Evolutionary conservation across 768 basidiomycete genomes (phyloP).

Genomic region (Lactarius psammicola): DNA sequence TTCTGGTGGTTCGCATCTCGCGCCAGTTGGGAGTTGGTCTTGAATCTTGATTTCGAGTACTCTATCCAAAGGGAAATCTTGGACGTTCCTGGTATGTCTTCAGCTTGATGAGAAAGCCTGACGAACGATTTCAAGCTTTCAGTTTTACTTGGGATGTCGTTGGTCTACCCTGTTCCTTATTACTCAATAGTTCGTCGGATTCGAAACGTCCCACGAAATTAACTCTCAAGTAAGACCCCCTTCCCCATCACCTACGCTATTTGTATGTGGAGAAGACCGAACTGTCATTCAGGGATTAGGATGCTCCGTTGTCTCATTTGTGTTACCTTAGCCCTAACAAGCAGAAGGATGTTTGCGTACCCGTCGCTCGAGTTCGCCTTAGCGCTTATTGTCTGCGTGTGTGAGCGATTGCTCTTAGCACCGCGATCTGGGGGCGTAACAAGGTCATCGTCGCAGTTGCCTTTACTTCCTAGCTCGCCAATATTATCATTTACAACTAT

Average conservation of each 20-base stretch:
- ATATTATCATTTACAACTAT: neutral
- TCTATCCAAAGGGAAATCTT: constrained; percentile 2
- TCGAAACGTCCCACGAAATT: neutral
- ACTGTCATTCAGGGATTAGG: too few relatives aligned
- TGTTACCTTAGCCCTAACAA: neutral
- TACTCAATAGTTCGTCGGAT: neutral
- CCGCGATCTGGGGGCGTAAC: constrained; percentile 11
- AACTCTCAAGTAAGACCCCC: constrained; percentile 17
- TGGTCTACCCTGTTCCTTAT: constrained; percentile 10
- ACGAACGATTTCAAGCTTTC: neutral
- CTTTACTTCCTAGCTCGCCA: neutral
- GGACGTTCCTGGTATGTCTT: constrained; percentile 1
- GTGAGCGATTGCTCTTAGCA: neutral
- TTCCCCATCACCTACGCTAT: too few relatives aligned
- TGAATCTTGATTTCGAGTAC: constrained; percentile 16
- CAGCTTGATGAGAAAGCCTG: neutral
- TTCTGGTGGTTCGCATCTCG: neutral
- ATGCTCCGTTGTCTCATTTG: too few relatives aligned
- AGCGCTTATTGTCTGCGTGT: too few relatives aligned
- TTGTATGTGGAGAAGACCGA: too few relatives aligned
- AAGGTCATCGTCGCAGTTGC: neutral
- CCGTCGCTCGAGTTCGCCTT: too few relatives aligned
- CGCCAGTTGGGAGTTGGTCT: constrained; percentile 21
- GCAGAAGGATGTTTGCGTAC: constrained; percentile 8
- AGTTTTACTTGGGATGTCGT: constrained; percentile 26